phyloP scores from a whole-genome alignment of 352 stramenopile species.

The Phytophthora palmivora region DNA sequence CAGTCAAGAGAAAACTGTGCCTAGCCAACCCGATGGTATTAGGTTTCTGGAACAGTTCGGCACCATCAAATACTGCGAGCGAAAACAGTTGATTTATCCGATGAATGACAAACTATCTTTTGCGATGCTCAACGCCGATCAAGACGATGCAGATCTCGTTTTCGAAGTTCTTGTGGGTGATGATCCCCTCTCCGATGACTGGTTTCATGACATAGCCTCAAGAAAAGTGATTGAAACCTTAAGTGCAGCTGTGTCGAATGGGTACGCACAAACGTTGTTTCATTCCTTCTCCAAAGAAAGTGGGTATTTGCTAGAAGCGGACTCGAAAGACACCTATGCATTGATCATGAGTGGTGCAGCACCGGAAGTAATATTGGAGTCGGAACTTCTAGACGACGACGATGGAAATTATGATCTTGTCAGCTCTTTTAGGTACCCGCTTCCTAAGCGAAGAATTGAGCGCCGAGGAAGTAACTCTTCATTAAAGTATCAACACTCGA shows the following conservation, averaged over 20 bases:
- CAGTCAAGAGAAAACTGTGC: constrained; percentile 5
- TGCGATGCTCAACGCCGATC: constrained; percentile 44
- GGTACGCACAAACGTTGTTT: background rate
- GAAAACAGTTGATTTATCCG: constrained; percentile 41
- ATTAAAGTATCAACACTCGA: constrained; percentile 13
- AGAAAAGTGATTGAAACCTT: background rate
- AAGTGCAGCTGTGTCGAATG: constrained; percentile 1
- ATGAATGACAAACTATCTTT: constrained; percentile 40
- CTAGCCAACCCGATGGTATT: constrained; percentile 20
- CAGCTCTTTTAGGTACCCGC: constrained; percentile 36
- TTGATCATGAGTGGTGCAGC: constrained; percentile 43
- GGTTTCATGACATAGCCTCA: constrained; percentile 41
- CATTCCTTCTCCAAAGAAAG: background rate
- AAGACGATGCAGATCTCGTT: constrained; percentile 52
- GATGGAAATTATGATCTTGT: constrained; percentile 41
- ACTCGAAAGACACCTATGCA: constrained; percentile 26
- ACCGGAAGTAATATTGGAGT: constrained; percentile 45
- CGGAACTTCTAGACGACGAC: constrained; percentile 32
- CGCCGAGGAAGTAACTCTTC: constrained; percentile 6
- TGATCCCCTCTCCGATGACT: constrained; percentile 48
- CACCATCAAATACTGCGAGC: constrained; percentile 47
- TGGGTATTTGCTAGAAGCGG: background rate
- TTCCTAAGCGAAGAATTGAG: constrained; percentile 15
- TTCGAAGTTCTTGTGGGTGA: constrained; percentile 50
- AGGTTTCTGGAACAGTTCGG: constrained; percentile 47